Evolutionary conservation across 306 rosid genomes (phyloP), one percentile per base, ranked within the genome.

Genomic region (Gynostemma pentaphyllum): DNA sequence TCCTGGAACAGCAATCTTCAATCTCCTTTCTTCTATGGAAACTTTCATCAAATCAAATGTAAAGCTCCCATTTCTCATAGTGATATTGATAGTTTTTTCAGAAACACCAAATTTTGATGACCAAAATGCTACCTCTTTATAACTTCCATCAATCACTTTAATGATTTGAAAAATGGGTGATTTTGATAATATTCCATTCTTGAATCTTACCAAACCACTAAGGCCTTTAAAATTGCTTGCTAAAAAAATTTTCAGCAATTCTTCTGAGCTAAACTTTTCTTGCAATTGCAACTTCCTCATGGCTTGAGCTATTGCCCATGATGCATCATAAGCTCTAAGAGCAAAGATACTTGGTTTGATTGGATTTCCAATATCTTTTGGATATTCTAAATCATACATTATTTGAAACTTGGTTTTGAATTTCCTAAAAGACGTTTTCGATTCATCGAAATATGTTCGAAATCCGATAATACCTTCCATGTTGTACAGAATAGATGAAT

Each of bases 381-480:
- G 88, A 72, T 80, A 80, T 49, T 68, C 74, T 30, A 65, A 42
- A 16, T 54, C 56, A 21, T 78, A 82, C 13, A 60, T 55, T 62
- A 56, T 76, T 28, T 71, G 75, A 63, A 82, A 84, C 65, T 73
- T 74, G 42, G 53, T 66, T 57, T 57, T 81, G 72, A 84, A 84
- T 21, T 39, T 52, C 32, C 26, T 73, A 46, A 76, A 76, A 5
- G 39, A 16, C 37, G 39, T 53, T 3, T 45, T 76, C 11, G 30
- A 60, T 45, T 75, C 80, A 12, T 34, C 32, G 44, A 82, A 76
- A 27, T 62, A 68, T 14, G 80, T 76, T 71, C 71, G 73, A 36
- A 84, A 62, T 19, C 91, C 91, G 61, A 84, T n/a, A 8, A 87
- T 70, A 29, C 85, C 87, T 74, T 80, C 83, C 95, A 87, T 82